Base-by-base conservation (phyloP, 352 stramenopile genomes). In the Bremia lactucae region DNA sequence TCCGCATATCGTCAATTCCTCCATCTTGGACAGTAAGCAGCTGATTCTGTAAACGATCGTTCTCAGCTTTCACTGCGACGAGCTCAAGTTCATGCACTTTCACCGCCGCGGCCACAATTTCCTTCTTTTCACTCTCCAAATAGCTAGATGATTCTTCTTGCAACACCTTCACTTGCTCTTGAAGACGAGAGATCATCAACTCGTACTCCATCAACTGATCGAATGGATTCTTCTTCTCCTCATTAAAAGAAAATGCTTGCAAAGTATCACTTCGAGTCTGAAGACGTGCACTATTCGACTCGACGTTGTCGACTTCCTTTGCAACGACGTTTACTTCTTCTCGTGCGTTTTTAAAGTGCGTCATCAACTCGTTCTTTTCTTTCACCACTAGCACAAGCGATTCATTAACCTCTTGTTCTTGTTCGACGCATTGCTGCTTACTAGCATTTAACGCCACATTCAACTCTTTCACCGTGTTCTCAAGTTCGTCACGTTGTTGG, bases 381-480 rank as follows among this genome's bases (percentile, higher is more conserved):
- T 55, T 44, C 15, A 55, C 37, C 3, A 59, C 6, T 18, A 51
- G 50, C 1, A 24, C 45, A 22, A 64, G 29, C 6, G 25, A 6
- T 0, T 44, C 22, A 4, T 26, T 36, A 23, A 43, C 46, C 26
- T 51, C 2, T 11, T 52, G 23, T 29, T 56, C 36, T 33, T 61
- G 25, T 6, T 18, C 18, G 16, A 61, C 29, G 31, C 46, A 33
- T 13, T 55, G 22, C 21, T 55, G 44, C 0, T 26, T n/a, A n/a
- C 42, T 35, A 6, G 45, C 38, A 23, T 64, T 46, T 31, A 63
- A 24, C 11, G 51, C 25, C 24, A 55, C 40, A 15, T 39, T 52
- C 35, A 64, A 25, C 13, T 61, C 49, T 3, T 39, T n/a, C 4
- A 61, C 41, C 7, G 21, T 46, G 18, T 42, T 62, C 34, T 65